phyloP scores from a whole-genome alignment of 2,329 filamentous ascomycete species.

The Cadophora sp. region DNA sequence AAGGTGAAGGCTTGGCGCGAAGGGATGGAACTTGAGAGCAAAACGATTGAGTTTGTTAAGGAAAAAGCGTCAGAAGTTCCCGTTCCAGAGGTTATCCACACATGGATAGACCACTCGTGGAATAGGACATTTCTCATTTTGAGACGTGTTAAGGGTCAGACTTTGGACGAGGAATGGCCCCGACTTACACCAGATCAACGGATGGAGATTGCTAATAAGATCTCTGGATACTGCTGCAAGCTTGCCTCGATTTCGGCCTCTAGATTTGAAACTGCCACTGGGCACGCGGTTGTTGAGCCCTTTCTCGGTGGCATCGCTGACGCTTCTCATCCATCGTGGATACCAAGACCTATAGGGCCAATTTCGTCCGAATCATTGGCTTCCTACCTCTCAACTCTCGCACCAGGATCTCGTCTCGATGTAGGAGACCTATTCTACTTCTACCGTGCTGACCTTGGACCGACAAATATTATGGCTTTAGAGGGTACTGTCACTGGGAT shows the following conservation, averaged over 20 bases:
- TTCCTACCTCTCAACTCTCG: neutral
- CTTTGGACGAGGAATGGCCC: slow-evolving; percentile 24
- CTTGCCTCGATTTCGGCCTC: slow-evolving; percentile 9
- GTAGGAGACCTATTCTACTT: slow-evolving; percentile 14
- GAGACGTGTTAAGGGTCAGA: slow-evolving; percentile 26
- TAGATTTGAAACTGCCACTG: slow-evolving; percentile 7
- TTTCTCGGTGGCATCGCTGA: neutral
- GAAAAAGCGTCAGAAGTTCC: slow-evolving; percentile 21
- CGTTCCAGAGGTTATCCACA: slow-evolving; percentile 27
- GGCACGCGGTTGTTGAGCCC: neutral
- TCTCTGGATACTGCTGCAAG: slow-evolving; percentile 2
- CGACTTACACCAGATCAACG: slow-evolving; percentile 6
- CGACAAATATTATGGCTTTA: slow-evolving; percentile 27
- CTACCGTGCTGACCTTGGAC: slow-evolving; percentile 30
- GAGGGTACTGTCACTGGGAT: slow-evolving; percentile 21
- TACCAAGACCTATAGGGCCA: slow-evolving; percentile 2
- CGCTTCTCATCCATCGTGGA: slow-evolving; percentile 10
- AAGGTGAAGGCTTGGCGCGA: slow-evolving; percentile 31
- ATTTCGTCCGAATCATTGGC: slow-evolving; percentile 1
- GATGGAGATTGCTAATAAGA: slow-evolving; percentile 8
- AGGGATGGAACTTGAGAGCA: slow-evolving; percentile 20
- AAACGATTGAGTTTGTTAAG: slow-evolving; percentile 25
- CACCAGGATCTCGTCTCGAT: neutral
- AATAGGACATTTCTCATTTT: slow-evolving; percentile 28
- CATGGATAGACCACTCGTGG: slow-evolving; percentile 21